A percentile compares a stretch with the other conserved stretches of the same genome.
Conservation (phyloP, 345 rosid species). For the Eucalyptus paniculata region DNA sequence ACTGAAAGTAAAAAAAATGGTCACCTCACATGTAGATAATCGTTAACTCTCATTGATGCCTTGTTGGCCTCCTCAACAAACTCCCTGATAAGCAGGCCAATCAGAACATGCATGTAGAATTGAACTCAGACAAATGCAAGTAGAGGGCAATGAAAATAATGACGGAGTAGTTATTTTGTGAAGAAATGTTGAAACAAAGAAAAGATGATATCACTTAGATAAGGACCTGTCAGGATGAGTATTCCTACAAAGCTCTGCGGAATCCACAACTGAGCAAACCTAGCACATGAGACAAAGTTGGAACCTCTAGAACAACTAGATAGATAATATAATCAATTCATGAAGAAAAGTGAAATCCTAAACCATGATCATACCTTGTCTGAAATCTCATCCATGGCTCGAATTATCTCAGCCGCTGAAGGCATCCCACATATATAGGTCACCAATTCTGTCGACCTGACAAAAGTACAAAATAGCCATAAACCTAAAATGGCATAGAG, state of each 20-base stretch:
- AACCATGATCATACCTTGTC: conserved; percentile 29
- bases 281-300: conserved; percentile 4
- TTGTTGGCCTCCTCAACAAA: conserved; percentile 81
- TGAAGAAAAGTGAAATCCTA: not conserved
- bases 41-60: conserved; percentile 76
- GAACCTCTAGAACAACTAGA: not conserved
- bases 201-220: not conserved
- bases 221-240: conserved; percentile 89
- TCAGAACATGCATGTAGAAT: not conserved
- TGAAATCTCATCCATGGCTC: conserved; percentile 92
- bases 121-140: not conserved
- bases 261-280: conserved; percentile 93
- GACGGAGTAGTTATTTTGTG: not conserved
- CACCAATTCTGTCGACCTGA: conserved; percentile 71
- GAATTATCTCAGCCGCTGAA: conserved; percentile 53
- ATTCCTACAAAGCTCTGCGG: conserved; percentile 90
- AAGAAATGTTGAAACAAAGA: not conserved
- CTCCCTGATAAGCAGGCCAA: conserved; percentile 27
- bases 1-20: conserved; percentile 21
- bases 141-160: not conserved
- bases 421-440: conserved; percentile 53
- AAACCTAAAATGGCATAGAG: not conserved
- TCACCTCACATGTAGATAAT: conserved; percentile 99
- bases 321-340: not conserved
- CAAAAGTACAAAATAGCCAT: not conserved